Evolutionary conservation across 345 rosid species (phyloP).

Genomic region (Gossypium longicalyx): DNA sequence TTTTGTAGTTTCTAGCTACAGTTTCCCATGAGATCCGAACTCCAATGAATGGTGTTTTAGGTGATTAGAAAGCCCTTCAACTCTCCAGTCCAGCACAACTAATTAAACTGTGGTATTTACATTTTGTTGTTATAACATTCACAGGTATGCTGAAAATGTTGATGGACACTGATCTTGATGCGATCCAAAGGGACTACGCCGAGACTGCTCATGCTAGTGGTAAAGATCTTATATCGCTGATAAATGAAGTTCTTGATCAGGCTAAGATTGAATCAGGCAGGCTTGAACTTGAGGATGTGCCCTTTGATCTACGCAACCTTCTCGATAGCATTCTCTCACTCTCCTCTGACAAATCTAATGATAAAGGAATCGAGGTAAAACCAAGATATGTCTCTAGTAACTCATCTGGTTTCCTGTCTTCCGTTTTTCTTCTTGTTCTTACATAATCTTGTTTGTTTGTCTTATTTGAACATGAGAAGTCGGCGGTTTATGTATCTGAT

Average conservation of each 20-base stretch:
- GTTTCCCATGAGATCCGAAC: conserved; percentile 98
- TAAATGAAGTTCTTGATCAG: conserved; percentile 93
- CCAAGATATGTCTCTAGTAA: background rate
- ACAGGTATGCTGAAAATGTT: conserved; percentile 92
- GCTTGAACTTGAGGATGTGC: conserved; percentile 81
- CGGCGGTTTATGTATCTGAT: conserved; percentile 79
- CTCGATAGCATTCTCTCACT: conserved; percentile 77
- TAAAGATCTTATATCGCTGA: conserved; percentile 70
- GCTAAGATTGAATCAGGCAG: conserved; percentile 98
- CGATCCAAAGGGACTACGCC: conserved; percentile 67
- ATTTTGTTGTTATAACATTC: conserved; percentile 14
- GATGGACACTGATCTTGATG: conserved; percentile 85
- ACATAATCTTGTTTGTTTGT: conserved; percentile 18
- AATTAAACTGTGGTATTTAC: conserved; percentile 13
- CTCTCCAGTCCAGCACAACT: background rate
- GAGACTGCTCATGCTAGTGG: conserved; percentile 91
- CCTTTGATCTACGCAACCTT: conserved; percentile 68
- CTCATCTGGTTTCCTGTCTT: conserved; percentile 4
- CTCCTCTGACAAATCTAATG: conserved; percentile 61
- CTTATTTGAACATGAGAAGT: conserved; percentile 41
- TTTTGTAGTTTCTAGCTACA: conserved; percentile 84
- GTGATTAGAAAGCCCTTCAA: conserved; percentile 28
- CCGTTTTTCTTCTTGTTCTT: conserved; percentile 2
- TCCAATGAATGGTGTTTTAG: conserved; percentile 92
- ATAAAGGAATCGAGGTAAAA: conserved; percentile 79